Evolutionary conservation across 2,329 filamentous ascomycete genomes (phyloP), one percentile per base, ranked within the genome.

Genomic region (Curvularia verruculosa): DNA sequence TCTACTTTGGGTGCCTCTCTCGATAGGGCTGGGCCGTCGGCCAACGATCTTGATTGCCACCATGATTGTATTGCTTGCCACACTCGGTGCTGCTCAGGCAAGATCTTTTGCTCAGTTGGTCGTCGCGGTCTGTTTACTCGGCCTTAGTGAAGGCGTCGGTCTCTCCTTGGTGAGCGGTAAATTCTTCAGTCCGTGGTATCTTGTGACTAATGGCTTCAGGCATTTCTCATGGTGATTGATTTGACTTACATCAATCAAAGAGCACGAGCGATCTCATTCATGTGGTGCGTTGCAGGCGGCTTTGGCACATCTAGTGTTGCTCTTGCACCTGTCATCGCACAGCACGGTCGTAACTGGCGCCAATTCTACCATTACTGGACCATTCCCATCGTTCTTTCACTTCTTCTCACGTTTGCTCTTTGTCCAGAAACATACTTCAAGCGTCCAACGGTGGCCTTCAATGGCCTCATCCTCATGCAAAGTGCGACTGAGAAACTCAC

Each of bases 391-490:
- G 29, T 60, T 1, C 29, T 72, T 3, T 54, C 74, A 0, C 59
- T 77, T 19, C 1, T 76, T 1, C 52, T 75, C 2, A 64, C 67
- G 1, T 69, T 75, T 28, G 58, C 75, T 21, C 67, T 74, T 12
- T 72, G 67, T 21, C 75, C 76, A 0, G 78, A 79, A 45, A 79
- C 75, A 1, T 79, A 76, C 59, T 80, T 79, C 65, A 69, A 76
- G 49, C 72, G 78, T 1, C 78, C 78, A 0, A 73, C 73, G 0
- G 70, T 80, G 8, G 77, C 78, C 5, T 78, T 78, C 39, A 72
- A 79, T 56, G 78, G 78, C 2, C 74, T 75, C 21, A 75, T 79
- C 4, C 54, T 79, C 3, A 49, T 76, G 1, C 77, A 79, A 56
- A 72, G 66, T 13, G 72, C 71, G 2, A 74, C 74, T 0, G 78